Evolutionary conservation across 768 basidiomycete genomes (phyloP).

Genomic region (Stropharia rugosoannulata): DNA sequence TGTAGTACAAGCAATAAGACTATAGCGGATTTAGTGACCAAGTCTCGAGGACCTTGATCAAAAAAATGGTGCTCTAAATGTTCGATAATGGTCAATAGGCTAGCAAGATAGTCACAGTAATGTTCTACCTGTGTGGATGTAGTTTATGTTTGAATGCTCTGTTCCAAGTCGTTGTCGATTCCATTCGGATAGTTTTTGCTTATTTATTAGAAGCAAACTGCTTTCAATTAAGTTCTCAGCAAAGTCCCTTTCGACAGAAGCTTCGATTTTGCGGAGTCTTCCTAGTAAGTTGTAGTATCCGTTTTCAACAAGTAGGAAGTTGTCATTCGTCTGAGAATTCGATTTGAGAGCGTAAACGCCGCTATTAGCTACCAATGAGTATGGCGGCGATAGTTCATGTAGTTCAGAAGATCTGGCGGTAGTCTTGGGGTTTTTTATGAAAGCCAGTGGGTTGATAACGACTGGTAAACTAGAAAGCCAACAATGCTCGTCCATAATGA

Average conservation of each 20-base stretch:
- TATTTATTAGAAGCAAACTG: too few relatives aligned
- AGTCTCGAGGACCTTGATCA: constrained; percentile 1
- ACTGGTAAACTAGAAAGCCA: neutral
- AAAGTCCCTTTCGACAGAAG: too few relatives aligned
- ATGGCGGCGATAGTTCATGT: too few relatives aligned
- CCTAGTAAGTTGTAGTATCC: neutral
- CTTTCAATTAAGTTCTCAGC: too few relatives aligned
- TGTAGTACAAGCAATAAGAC: constrained; percentile 17
- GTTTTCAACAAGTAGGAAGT: neutral
- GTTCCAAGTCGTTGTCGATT: too few relatives aligned
- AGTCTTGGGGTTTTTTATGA: too few relatives aligned
- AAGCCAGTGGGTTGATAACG: too few relatives aligned
- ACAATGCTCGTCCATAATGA: neutral
- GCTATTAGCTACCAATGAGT: neutral
- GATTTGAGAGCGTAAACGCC: neutral
- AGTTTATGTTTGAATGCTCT: neutral
- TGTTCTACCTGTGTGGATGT: neutral
- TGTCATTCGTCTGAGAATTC: neutral
- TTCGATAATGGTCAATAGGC: neutral
- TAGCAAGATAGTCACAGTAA: neutral
- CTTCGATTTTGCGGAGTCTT: too few relatives aligned
- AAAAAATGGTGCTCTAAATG: constrained; percentile 11
- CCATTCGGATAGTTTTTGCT: too few relatives aligned
- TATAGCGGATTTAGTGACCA: neutral
- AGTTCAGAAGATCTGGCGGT: too few relatives aligned